Evolutionary conservation across 2,329 filamentous ascomycete species (phyloP).

Genomic region (Cercospora sp.): DNA sequence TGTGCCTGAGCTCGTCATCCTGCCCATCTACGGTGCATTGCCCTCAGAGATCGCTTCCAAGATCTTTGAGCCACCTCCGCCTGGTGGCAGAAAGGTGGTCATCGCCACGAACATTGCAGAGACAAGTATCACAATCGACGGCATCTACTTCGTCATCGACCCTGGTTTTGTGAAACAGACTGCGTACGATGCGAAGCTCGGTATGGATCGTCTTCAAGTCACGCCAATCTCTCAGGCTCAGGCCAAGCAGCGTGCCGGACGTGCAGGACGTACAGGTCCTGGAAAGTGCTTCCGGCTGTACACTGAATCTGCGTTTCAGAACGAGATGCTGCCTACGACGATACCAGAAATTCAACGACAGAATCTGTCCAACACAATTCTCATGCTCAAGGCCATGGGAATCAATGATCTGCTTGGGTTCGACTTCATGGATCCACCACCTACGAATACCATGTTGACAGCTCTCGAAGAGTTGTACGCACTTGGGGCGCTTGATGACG

Average conservation of each 20-base stretch:
- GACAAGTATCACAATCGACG: constrained; percentile 95
- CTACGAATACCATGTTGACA: constrained; percentile 95
- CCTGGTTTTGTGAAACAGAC: constrained; percentile 98
- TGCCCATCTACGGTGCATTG: constrained; percentile 94
- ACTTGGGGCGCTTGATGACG: constrained; percentile 86
- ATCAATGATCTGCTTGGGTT: constrained; percentile 97
- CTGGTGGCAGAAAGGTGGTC: constrained; percentile 85
- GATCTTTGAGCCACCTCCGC: constrained; percentile 91
- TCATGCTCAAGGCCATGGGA: constrained; percentile 98
- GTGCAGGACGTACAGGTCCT: constrained; percentile 90
- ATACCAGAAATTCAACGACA: constrained; percentile 96
- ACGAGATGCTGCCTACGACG: constrained; percentile 93
- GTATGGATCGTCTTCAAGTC: constrained; percentile 95
- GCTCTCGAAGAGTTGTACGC: constrained; percentile 94
- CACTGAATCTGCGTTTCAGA: constrained; percentile 91
- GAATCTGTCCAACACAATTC: constrained; percentile 86
- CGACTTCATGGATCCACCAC: constrained; percentile 98
- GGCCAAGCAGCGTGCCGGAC: constrained; percentile 88
- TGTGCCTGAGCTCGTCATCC: constrained; percentile 86
- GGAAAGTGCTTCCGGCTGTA: constrained; percentile 96
- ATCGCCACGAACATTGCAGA: constrained; percentile 99
- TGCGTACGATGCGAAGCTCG: constrained; percentile 92
- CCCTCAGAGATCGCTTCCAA: constrained; percentile 90
- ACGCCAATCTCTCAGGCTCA: constrained; percentile 97
- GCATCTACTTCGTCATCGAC: constrained; percentile 96